A percentile compares a stretch with the other conserved stretches of the same genome.
Evolutionary conservation across 306 rosid genomes (phyloP).

Genomic region (Erythrophleum fordii): DNA sequence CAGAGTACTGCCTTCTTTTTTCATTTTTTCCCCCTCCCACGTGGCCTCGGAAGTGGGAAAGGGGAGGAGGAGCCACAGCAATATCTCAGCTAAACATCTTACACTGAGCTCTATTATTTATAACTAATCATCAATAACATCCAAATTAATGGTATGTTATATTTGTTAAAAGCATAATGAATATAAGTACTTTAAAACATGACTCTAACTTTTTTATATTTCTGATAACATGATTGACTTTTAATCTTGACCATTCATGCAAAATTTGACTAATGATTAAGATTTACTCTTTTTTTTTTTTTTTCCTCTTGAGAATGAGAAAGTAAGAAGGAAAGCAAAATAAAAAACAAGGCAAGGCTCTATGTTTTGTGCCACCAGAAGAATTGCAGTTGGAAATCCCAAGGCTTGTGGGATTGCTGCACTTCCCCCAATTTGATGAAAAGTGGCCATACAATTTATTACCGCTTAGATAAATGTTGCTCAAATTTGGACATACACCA

Average conservation of each 20-base stretch:
- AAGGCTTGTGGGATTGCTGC: not conserved
- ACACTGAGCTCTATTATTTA: not conserved
- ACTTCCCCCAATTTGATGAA: not conserved
- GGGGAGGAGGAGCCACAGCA: slow-evolving; percentile 10
- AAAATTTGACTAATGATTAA: not conserved
- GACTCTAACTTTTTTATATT: not conserved
- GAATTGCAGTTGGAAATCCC: not conserved
- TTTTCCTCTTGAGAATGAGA: not conserved
- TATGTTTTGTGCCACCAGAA: not conserved
- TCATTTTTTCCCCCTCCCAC: not conserved
- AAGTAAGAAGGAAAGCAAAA: not conserved
- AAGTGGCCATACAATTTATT: not conserved
- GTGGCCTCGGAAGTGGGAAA: not conserved
- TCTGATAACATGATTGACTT: not conserved
- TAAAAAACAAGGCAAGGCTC: not conserved
- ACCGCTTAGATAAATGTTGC: no score
- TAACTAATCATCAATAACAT: not conserved
- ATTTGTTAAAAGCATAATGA: not conserved
- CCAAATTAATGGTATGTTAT: not conserved
- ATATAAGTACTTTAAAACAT: not conserved
- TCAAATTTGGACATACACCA: no score
- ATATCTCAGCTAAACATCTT: not conserved
- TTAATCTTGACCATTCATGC: not conserved
- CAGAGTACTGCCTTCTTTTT: slow-evolving; percentile 2
- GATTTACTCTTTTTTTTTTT: not conserved